Base-by-base conservation (phyloP, 805 yeast species). In the Schwanniomyces sp. region DNA sequence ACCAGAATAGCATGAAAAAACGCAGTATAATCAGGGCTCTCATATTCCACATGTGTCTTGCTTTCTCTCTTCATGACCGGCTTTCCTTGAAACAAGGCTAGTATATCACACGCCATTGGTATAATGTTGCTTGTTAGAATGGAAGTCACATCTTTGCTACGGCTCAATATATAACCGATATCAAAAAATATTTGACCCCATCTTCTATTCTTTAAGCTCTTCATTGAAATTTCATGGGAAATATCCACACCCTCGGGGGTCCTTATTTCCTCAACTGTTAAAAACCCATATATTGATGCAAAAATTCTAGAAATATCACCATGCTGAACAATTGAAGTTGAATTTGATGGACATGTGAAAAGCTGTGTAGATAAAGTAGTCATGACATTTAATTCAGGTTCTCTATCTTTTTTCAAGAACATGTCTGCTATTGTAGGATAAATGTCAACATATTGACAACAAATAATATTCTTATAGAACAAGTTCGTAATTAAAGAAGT, bases 1-100 rank as follows among this genome's bases (percentile, higher is more conserved):
- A 84, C 87, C 45, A 88, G 84, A 49, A 84, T 66, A 1, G 86
- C 81, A 51, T 85, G 86, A 62, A 86, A 86, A 57, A 77, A 85
- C 2, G 82, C 78, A 1, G 85, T 79, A 74, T 91, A 94, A 44
- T 88, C 92, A 28, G 88, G 88, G 40, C 84, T 84, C 61, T 92
- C 99, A 62, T 87, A 94, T 61, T 91, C 97, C 8, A 92, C 91
- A 63, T 92, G 99, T 49, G 81, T 85, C 5, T 78, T 74, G 4
- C 82, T 81, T 58, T 90, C 96, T 49, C 98, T 75, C 51, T 75
- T 79, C 56, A 89, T 69, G 0, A 87, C 84, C 1, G 94, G 88
- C 40, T 82, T 76, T 3, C 96, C 91, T 63, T 90, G 94, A 56
- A 90, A 87, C 28, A 89, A 66, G 1, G 80, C 68, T 27, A 88